phyloP scores from a whole-genome alignment of 495 filamentous ascomycete species.

The Tuber calosporum region DNA sequence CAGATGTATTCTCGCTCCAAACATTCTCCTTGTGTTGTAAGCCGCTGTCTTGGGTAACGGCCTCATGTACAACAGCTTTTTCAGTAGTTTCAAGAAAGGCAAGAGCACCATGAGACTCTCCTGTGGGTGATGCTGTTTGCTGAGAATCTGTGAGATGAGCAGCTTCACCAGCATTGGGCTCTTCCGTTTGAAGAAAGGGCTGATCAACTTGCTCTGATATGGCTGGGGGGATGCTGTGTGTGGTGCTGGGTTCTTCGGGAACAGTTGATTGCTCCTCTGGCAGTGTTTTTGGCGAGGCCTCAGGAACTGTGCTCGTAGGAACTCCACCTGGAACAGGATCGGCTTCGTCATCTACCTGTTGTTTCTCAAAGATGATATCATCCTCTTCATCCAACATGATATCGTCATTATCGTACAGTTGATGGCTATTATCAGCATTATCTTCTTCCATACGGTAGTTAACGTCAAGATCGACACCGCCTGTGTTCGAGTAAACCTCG shows the following conservation, averaged over 20 bases:
- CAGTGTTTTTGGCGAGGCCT: not conserved
- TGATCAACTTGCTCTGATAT: not conserved
- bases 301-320: not conserved
- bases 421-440: constrained; percentile 21
- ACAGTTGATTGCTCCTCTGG: not conserved
- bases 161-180: not conserved
- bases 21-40: constrained; percentile 26
- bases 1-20: constrained; percentile 36
- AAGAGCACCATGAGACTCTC: not conserved
- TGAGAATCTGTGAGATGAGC: not conserved
- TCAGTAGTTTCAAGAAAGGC: not conserved
- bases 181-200: not conserved
- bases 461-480: constrained; percentile 32
- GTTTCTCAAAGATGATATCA: constrained; percentile 25
- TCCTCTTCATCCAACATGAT: constrained; percentile 41
- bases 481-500: constrained; percentile 32
- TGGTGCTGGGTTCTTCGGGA: not conserved
- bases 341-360: constrained; percentile 9
- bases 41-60: constrained; percentile 18
- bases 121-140: not conserved
- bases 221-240: not conserved
- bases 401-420: constrained; percentile 37
- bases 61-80: not conserved
- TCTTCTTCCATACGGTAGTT: constrained; percentile 41
- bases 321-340: not conserved